These are phyloP conservation scores for Clonostachys solani DNA, from an alignment of 2,329 filamentous ascomycete species.

Conservation along the genomic window DNA sequence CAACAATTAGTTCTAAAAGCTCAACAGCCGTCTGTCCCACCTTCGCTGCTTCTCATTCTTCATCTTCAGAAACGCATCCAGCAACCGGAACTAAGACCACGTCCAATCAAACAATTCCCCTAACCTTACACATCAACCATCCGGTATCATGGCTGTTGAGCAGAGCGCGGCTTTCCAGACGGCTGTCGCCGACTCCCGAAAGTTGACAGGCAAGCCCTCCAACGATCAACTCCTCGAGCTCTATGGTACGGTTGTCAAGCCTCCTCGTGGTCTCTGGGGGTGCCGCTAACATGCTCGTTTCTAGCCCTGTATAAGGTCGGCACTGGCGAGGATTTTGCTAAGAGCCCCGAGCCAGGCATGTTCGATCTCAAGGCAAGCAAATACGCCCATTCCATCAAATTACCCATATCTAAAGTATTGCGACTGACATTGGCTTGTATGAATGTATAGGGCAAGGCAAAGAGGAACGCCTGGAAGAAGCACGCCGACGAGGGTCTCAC, in stretches of 20 bases:
- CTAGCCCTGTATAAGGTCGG: slow-evolving; percentile 56
- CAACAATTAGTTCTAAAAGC: no score
- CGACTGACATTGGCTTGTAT: background rate
- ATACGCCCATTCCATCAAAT: background rate
- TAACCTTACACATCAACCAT: no score
- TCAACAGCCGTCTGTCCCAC: no score
- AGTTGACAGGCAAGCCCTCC: slow-evolving; percentile 60
- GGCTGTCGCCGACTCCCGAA: slow-evolving; percentile 60
- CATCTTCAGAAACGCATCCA: no score
- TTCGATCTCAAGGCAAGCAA: slow-evolving; percentile 62
- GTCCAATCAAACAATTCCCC: no score
- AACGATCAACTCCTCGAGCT: slow-evolving; percentile 62
- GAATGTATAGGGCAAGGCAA: slow-evolving; percentile 66
- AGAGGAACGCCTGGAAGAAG: slow-evolving; percentile 74
- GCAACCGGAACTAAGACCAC: no score
- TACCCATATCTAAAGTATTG: background rate
- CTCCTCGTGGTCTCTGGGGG: background rate
- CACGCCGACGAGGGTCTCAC: slow-evolving; percentile 59
- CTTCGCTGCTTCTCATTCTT: no score
- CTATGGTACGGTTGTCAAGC: slow-evolving; percentile 39
- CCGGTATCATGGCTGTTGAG: no score
- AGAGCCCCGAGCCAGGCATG: slow-evolving; percentile 57
- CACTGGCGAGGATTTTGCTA: slow-evolving; percentile 50
- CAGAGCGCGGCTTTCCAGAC: slow-evolving; percentile 43
- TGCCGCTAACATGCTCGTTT: slow-evolving; percentile 1